Percentiles rank a stretch among this genome's conserved stretches.
These are phyloP conservation scores for Emydomyces testavorans DNA, from an alignment of 2,329 filamentous ascomycete genomes.

Conservation along the genomic window DNA sequence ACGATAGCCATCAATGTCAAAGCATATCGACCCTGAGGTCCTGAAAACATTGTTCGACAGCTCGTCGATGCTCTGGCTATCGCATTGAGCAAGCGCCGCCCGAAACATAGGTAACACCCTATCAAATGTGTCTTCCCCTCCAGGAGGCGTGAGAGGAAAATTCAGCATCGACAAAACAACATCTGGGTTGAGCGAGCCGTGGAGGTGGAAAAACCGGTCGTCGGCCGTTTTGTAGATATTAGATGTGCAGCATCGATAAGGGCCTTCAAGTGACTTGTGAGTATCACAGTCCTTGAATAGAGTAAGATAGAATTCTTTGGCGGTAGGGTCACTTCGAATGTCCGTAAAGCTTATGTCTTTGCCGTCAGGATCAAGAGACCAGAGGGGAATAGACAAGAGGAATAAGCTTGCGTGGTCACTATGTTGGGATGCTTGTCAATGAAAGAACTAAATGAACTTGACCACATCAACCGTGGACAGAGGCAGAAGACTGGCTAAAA, in stretches of 20 bases:
- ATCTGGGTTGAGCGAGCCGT: constrained; percentile 27
- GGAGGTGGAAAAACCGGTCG: constrained; percentile 38
- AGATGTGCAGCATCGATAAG: constrained; percentile 25
- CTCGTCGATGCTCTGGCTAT: neutral
- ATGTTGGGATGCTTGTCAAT: neutral
- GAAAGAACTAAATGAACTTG: neutral
- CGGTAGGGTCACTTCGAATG: constrained; percentile 16
- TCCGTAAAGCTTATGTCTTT: constrained; percentile 16
- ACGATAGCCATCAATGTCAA: constrained; percentile 29
- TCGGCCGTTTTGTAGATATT: constrained; percentile 42
- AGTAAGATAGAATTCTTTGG: constrained; percentile 16
- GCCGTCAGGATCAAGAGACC: constrained; percentile 27
- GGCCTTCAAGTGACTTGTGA: neutral
- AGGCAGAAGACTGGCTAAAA: neutral
- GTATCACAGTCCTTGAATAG: constrained; percentile 1
- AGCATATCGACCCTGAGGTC: constrained; percentile 30
- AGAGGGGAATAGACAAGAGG: constrained; percentile 27
- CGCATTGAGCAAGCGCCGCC: neutral
- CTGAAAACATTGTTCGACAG: neutral
- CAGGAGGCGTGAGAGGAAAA: neutral
- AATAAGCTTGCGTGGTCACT: constrained; percentile 37
- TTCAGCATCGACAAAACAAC: neutral
- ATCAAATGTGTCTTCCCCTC: constrained; percentile 25
- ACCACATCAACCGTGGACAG: neutral
- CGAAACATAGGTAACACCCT: constrained; percentile 21